A percentile compares a stretch with the other conserved stretches of the same genome.
Conservation (phyloP, 805 yeast species). For the Sugiyamaella valdiviana region DNA sequence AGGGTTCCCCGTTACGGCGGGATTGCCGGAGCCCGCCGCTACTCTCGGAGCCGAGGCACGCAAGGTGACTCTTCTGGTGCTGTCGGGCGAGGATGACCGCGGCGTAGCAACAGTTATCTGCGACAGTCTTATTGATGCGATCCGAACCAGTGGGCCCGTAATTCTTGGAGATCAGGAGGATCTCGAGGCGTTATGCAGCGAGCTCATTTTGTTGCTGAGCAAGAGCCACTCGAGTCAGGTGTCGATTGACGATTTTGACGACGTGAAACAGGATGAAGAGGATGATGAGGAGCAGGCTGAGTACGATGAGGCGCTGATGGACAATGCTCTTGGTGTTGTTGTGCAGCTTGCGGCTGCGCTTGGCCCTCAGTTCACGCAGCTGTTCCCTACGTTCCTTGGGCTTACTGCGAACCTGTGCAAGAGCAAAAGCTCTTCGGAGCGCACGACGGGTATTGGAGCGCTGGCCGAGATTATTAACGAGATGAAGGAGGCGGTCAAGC, state of each 20-base stretch:
- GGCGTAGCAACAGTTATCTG: slow-evolving; percentile 73
- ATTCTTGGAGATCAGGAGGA: slow-evolving; percentile 51
- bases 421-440: slow-evolving; percentile 62
- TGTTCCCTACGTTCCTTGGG: slow-evolving; percentile 68
- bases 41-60: slow-evolving; percentile 62
- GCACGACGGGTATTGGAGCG: slow-evolving; percentile 82
- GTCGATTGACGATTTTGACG: slow-evolving; percentile 43
- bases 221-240: slow-evolving; percentile 78
- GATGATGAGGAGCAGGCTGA: slow-evolving; percentile 35
- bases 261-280: slow-evolving; percentile 56
- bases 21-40: slow-evolving; percentile 42
- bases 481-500: slow-evolving; percentile 54
- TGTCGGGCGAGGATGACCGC: slow-evolving; percentile 78
- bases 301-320: slow-evolving; percentile 65
- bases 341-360: slow-evolving; percentile 71
- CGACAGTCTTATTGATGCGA: slow-evolving; percentile 64
- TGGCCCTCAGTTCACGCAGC: slow-evolving; percentile 67
- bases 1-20: slow-evolving; percentile 27
- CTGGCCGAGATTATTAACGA: slow-evolving; percentile 83
- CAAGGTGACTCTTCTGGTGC: slow-evolving; percentile 51
- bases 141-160: slow-evolving; percentile 63
- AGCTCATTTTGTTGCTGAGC: slow-evolving; percentile 65
- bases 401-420: slow-evolving; percentile 50
- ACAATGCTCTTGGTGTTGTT: slow-evolving; percentile 79
- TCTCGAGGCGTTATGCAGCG: slow-evolving; percentile 64